A percentile compares a stretch with the other conserved stretches of the same genome.
Evolutionary conservation across 306 rosid species (phyloP).

Genomic region (Lathyrus aphaca): DNA sequence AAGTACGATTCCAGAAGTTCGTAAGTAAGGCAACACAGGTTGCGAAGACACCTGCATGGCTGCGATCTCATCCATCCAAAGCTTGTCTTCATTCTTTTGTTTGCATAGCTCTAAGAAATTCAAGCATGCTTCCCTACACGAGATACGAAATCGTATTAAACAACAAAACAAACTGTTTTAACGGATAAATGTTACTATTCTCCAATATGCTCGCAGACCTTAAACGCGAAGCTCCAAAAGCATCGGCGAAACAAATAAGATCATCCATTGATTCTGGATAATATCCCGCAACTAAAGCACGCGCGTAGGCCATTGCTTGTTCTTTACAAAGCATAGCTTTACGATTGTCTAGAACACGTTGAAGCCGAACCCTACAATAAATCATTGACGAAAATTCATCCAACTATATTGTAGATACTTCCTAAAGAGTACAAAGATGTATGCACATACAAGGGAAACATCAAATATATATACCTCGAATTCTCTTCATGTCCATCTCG

Average conservation of each 20-base stretch:
- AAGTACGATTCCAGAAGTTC: conserved; percentile 82
- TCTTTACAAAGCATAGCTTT: conserved; percentile 88
- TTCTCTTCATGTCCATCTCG: conserved; percentile 74
- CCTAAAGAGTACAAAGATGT: conserved; percentile 9
- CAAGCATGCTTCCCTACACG: conserved; percentile 87
- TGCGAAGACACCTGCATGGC: conserved; percentile 88
- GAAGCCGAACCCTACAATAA: conserved; percentile 80
- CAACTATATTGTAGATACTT: conserved; percentile 36
- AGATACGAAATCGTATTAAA: conserved; percentile 30
- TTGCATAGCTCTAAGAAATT: conserved; percentile 85
- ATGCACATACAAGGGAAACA: background rate
- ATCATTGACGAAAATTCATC: conserved; percentile 44
- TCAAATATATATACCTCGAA: conserved; percentile 64
- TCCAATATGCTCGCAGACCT: conserved; percentile 52
- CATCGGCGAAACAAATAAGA: conserved; percentile 82
- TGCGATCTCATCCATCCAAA: conserved; percentile 93
- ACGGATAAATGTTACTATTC: conserved; percentile 29
- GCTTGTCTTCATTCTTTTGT: conserved; percentile 92
- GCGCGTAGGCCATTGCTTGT: conserved; percentile 99
- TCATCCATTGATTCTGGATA: conserved; percentile 75
- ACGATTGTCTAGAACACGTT: conserved; percentile 87
- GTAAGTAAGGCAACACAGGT: conserved; percentile 71
- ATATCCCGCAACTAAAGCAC: conserved; percentile 90
- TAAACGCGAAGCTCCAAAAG: conserved; percentile 97
- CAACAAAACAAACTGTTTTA: conserved; percentile 29